Conservation (phyloP, 495 filamentous ascomycete species). For the Xanthoparmelia taractica region DNA sequence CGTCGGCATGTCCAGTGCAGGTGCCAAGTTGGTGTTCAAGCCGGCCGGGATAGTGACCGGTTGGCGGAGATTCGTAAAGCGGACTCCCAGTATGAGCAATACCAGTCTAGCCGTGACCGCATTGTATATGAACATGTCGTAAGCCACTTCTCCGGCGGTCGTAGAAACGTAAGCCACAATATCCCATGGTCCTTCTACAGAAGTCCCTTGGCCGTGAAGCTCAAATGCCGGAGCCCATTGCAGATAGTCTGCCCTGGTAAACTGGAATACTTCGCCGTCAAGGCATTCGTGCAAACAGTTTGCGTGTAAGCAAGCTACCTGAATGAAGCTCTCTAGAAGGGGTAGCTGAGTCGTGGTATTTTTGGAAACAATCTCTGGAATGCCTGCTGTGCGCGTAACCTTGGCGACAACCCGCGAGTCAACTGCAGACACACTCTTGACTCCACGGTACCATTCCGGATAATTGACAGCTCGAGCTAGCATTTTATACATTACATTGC, state of each 20-base stretch:
- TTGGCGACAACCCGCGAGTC: constrained; percentile 3
- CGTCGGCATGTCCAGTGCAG: background rate
- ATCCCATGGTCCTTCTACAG: constrained; percentile 6
- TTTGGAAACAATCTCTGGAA: constrained; percentile 10
- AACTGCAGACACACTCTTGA: constrained; percentile 12
- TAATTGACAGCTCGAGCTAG: constrained; percentile 11
- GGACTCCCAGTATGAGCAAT: constrained; percentile 12
- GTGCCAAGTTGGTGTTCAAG: background rate
- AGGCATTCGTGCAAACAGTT: constrained; percentile 9
- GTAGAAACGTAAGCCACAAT: constrained; percentile 6
- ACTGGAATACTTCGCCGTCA: constrained; percentile 8
- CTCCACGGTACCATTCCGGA: constrained; percentile 7
- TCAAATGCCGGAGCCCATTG: constrained; percentile 1
- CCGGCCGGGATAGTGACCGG: constrained; percentile 4
- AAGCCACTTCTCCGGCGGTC: constrained; percentile 4
- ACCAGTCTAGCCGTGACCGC: background rate
- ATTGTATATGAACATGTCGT: constrained; percentile 14
- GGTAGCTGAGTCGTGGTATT: background rate
- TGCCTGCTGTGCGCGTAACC: constrained; percentile 6
- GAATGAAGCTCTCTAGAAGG: constrained; percentile 11
- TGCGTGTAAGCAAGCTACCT: constrained; percentile 9
- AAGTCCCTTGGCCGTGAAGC: background rate
- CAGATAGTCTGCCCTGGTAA: constrained; percentile 2
- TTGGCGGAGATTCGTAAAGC: constrained; percentile 1
- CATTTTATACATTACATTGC: constrained; percentile 12